These are phyloP conservation scores for Xylaria polymorpha DNA, from an alignment of 2,329 filamentous ascomycete genomes.

Conservation along the genomic window DNA sequence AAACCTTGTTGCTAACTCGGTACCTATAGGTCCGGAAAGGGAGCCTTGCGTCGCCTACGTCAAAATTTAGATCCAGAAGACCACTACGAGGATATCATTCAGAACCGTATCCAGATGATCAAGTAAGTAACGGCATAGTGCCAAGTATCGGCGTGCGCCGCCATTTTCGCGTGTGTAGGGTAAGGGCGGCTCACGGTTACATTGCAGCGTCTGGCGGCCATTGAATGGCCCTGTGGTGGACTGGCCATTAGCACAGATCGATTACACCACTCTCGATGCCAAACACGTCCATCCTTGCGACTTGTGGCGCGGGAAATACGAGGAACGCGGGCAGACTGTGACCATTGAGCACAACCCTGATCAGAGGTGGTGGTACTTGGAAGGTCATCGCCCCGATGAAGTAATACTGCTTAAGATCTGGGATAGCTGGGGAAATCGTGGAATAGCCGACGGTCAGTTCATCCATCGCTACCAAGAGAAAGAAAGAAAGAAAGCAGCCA, in stretches of 20 bases:
- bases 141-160: background rate
- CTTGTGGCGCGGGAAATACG: constrained; percentile 24
- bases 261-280: constrained; percentile 29
- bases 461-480: no score
- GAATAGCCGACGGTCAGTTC: no score
- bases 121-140: background rate
- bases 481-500: no score
- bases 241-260: constrained; percentile 32
- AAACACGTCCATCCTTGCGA: constrained; percentile 31
- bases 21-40: no score
- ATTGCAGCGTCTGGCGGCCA: constrained; percentile 30
- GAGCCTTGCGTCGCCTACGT: background rate
- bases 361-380: constrained; percentile 37
- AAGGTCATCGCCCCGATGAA: constrained; percentile 27
- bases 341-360: constrained; percentile 23
- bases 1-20: no score
- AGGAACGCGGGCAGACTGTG: constrained; percentile 29
- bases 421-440: constrained; percentile 29
- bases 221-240: constrained; percentile 28
- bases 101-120: background rate
- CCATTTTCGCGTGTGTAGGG: background rate
- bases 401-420: constrained; percentile 39
- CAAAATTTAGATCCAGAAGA: background rate
- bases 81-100: background rate
- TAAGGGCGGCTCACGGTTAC: background rate